Conservation (phyloP, 2,329 filamentous ascomycete species). For the Neonectria faginata region DNA sequence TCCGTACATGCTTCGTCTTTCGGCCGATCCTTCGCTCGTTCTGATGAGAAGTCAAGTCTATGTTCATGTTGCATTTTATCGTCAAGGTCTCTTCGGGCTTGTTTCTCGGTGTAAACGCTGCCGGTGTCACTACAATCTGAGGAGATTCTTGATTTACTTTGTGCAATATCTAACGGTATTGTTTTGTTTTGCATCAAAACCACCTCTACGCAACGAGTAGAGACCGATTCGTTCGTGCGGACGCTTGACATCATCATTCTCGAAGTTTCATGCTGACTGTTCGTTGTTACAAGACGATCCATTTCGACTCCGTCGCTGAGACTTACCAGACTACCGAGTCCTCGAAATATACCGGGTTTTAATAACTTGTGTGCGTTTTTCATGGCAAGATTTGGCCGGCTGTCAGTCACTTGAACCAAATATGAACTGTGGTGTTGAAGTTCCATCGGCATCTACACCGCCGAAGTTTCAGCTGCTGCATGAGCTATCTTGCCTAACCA, state of each 20-base stretch:
- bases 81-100: neutral
- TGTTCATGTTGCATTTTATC: no score
- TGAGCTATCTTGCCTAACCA: neutral
- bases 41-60: neutral
- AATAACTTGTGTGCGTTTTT: neutral
- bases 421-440: neutral
- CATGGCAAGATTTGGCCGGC: neutral
- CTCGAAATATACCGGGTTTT: neutral
- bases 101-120: neutral
- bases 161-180: no score
- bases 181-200: neutral
- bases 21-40: neutral
- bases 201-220: neutral
- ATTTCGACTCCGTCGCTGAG: neutral
- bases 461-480: neutral
- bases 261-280: neutral
- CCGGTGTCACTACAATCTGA: neutral
- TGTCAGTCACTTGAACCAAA: neutral
- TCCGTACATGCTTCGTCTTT: neutral
- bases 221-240: no score
- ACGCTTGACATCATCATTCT: neutral
- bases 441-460: neutral
- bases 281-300: neutral
- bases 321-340: neutral
- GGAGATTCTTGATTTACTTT: no score